Percentiles rank a stretch among this genome's conserved stretches.
These are phyloP conservation scores for Scorias spongiosa DNA, from an alignment of 2,329 filamentous ascomycete species.

Conservation along the genomic window DNA sequence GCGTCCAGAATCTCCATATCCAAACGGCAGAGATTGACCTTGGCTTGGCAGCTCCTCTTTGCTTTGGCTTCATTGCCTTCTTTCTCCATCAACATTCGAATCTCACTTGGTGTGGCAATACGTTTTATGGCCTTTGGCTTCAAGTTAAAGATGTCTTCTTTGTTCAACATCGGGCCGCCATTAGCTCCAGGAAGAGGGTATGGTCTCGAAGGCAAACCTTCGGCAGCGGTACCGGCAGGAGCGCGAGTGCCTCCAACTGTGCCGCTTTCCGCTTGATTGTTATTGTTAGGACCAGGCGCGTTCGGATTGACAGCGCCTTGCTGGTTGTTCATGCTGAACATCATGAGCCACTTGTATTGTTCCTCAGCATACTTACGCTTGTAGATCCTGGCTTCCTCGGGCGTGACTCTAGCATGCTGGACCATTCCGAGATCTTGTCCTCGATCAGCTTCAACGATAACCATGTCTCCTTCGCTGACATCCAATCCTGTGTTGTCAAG, in stretches of 20 bases:
- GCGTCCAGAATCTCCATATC: conserved; percentile 99
- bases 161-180: conserved; percentile 8
- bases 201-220: not conserved
- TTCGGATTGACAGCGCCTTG: conserved; percentile 18
- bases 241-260: not conserved
- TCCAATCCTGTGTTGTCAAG: conserved; percentile 88
- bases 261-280: not conserved
- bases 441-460: conserved; percentile 94
- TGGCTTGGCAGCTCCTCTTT: conserved; percentile 90
- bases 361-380: conserved; percentile 89
- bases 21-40: conserved; percentile 82
- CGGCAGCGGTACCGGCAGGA: not conserved
- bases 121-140: conserved; percentile 96
- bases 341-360: conserved; percentile 97
- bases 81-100: conserved; percentile 78
- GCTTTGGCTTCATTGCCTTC: conserved; percentile 96
- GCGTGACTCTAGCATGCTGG: conserved; percentile 71
- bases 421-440: conserved; percentile 93
- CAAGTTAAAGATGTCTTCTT: conserved; percentile 41
- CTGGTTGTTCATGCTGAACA: conserved; percentile 52
- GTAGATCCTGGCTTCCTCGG: conserved; percentile 71
- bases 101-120: conserved; percentile 79
- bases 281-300: conserved; percentile 7
- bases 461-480: conserved; percentile 80
- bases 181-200: not conserved